Percentiles rank a stretch among this genome's conserved stretches.
phyloP scores from a whole-genome alignment of 1,284 basidiomycete genomes.

The Anthracocystis panici-leucophaei region DNA sequence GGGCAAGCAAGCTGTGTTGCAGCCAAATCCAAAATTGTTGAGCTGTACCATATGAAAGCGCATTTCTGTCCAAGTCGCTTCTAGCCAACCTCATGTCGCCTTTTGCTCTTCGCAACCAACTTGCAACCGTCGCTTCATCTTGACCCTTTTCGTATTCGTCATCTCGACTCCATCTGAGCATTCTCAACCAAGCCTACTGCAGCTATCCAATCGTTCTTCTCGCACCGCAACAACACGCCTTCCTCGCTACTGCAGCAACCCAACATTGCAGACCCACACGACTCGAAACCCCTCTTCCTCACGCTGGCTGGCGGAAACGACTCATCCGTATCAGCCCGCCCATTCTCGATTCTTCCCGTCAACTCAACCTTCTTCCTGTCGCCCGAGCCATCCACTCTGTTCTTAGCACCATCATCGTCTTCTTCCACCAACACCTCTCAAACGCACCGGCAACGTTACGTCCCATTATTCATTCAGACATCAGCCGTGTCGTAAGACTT shows the following conservation, averaged over 20 bases:
- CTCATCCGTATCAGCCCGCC: constrained; percentile 25
- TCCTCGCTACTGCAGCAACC: background rate
- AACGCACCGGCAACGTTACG: background rate
- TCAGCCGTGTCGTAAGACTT: background rate
- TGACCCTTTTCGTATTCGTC: constrained; percentile 26
- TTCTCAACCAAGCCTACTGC: background rate
- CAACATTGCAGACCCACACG: constrained; percentile 2
- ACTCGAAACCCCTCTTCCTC: constrained; percentile 6
- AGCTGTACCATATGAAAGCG: constrained; percentile 7
- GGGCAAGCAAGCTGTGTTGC: background rate
- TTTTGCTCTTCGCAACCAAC: background rate
- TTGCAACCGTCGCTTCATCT: constrained; percentile 6
- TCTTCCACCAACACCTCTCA: background rate
- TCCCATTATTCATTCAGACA: background rate
- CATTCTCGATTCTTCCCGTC: constrained; percentile 20
- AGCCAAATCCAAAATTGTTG: background rate
- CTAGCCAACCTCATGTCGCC: constrained; percentile 12
- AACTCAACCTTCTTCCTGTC: background rate
- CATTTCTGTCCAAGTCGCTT: constrained; percentile 24
- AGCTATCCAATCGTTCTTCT: constrained; percentile 3
- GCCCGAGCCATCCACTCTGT: background rate
- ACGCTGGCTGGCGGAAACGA: constrained; percentile 1
- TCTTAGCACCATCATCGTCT: constrained; percentile 5
- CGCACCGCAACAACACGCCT: background rate
- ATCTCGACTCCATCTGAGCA: constrained; percentile 27